Evolutionary conservation across 441 rosid genomes (phyloP).

Genomic region (Erodium texanum): DNA sequence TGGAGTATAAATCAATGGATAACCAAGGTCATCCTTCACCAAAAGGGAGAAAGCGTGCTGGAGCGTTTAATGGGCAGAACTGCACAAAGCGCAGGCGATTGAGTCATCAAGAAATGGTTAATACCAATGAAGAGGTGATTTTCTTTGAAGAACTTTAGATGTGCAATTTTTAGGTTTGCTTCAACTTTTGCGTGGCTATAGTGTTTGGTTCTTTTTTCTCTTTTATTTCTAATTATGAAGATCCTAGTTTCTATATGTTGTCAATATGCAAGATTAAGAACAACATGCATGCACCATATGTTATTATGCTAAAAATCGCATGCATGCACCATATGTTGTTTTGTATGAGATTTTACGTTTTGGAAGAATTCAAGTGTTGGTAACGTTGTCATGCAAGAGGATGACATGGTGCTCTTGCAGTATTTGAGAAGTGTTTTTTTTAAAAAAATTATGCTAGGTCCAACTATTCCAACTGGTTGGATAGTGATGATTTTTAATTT

Average conservation of each 20-base stretch:
- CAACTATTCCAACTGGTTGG: too few relatives aligned
- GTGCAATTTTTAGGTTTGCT: background rate
- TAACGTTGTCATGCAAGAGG: too few relatives aligned
- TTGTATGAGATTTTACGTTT: too few relatives aligned
- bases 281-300: too few relatives aligned
- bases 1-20: slow-evolving; percentile 16
- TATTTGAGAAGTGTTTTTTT: too few relatives aligned
- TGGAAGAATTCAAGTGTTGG: too few relatives aligned
- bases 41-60: slow-evolving; percentile 31
- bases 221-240: background rate
- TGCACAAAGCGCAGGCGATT: slow-evolving; percentile 24
- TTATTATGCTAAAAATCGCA: too few relatives aligned
- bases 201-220: background rate
- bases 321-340: too few relatives aligned
- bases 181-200: background rate
- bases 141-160: slow-evolving; percentile 2
- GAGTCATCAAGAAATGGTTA: slow-evolving; percentile 21
- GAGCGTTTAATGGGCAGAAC: slow-evolving; percentile 45
- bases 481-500: too few relatives aligned
- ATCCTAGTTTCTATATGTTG: background rate
- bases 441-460: too few relatives aligned
- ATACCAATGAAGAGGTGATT: slow-evolving; percentile 22
- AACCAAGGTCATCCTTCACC: slow-evolving; percentile 17
- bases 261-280: too few relatives aligned
- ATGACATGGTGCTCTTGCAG: too few relatives aligned